Percentiles rank a stretch among this genome's conserved stretches.
phyloP scores from a whole-genome alignment of 1,139 yeast genomes.

The Keqinozyma sinolaborantium region DNA sequence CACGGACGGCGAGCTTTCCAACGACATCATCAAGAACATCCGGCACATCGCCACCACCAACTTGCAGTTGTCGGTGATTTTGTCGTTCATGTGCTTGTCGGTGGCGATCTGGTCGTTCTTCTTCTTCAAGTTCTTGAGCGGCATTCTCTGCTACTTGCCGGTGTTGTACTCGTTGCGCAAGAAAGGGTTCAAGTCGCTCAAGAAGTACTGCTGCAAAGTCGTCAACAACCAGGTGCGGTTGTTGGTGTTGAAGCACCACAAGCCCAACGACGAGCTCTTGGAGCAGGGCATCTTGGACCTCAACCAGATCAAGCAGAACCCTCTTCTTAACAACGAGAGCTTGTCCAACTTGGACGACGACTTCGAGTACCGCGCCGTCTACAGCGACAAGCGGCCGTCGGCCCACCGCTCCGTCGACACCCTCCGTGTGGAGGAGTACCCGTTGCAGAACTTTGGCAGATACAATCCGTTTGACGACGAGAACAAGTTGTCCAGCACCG shows the following conservation, averaged over 20 bases:
- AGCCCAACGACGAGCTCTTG: slow-evolving; percentile 29
- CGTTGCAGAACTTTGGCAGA: not conserved
- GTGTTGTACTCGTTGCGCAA: slow-evolving; percentile 45
- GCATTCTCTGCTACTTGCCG: slow-evolving; percentile 54
- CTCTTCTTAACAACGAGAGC: slow-evolving; percentile 17
- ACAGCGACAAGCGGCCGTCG: not conserved
- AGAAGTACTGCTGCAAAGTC: slow-evolving; percentile 55
- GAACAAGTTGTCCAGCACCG: not conserved
- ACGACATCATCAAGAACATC: slow-evolving; percentile 51
- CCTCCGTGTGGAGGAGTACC: not conserved
- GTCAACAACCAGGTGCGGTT: slow-evolving; percentile 54
- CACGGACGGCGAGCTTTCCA: slow-evolving; percentile 40
- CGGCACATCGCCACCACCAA: slow-evolving; percentile 57
- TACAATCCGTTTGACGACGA: not conserved
- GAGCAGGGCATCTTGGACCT: slow-evolving; percentile 29
- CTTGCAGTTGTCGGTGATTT: slow-evolving; percentile 61
- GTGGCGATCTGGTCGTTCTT: slow-evolving; percentile 73
- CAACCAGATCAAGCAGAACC: slow-evolving; percentile 22
- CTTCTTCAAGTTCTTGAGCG: slow-evolving; percentile 56
- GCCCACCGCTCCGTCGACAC: not conserved
- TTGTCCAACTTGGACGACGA: slow-evolving; percentile 7
- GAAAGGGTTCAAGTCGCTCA: slow-evolving; percentile 38
- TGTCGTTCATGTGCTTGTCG: slow-evolving; percentile 75
- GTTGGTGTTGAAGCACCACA: slow-evolving; percentile 49
- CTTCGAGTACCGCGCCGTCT: slow-evolving; percentile 6